Base-by-base conservation (phyloP, 2,329 filamentous ascomycete genomes). In the Coniochaeta hoffmannii region DNA sequence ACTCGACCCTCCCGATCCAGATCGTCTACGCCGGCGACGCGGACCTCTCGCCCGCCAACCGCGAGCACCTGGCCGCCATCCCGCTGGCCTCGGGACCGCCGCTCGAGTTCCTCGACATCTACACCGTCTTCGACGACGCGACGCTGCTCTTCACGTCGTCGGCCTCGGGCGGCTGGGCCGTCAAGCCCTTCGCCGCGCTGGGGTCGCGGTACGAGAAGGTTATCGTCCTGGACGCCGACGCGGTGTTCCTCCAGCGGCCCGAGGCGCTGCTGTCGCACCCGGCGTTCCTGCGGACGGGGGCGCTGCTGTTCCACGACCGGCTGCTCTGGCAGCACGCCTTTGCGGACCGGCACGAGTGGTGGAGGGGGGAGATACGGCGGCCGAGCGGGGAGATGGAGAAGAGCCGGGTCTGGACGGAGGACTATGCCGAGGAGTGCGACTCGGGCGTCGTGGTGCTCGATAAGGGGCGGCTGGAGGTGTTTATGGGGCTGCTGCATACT, bases 361-460 rank as follows among this genome's bases (percentile, higher is more conserved):
- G 68, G 65, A 63, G 66, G 32, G 62, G 65, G 19, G 67, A 73
- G 57, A 65, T 76, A 41, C 65, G 64, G 30, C 60, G 68, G 22
- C 70, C 71, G 1, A 67, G 65, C n/a, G 54, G 61, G 0, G 63
- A 67, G 44, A 61, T 74, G 5, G 60, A 60, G 2, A 68, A 64
- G 34, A 73, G 71, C 0, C 66, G 67, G 0, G 69, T 73, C 0
- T 74, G 71, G 68, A 73, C 66, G 0, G 65, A 75, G 8, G 62
- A 66, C 4, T 74, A 71, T 14, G 66, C 71, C 17, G 73, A 76
- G 55, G 73, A 76, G 54, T 68, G 63, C 0, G 74, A 76, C 55
- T 73, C 71, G 0, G 73, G 73, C 1, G 61, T 73, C 3, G 71
- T 76, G 1, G 68, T 74, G 1, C 58, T 76, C 0, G 66, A 77